Evolutionary conservation across 768 basidiomycete genomes (phyloP).

Genomic region (Lenzites betulinus): DNA sequence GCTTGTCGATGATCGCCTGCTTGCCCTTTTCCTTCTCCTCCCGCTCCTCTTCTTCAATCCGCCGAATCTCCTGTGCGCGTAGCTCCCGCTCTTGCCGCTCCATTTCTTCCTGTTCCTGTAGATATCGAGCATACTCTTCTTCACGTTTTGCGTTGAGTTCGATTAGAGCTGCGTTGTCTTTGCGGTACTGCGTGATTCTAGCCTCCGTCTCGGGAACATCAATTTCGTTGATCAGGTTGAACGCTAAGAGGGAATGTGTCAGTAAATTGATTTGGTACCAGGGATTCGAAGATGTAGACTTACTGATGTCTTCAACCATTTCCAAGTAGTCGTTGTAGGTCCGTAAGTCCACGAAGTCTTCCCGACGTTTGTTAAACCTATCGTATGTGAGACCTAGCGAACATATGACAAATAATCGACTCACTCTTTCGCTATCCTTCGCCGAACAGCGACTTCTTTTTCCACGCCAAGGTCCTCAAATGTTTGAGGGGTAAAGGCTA

Average conservation of each 20-base stretch:
- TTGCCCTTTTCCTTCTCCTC: slow-evolving; percentile 72
- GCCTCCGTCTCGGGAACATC: slow-evolving; percentile 81
- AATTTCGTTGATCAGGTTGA: slow-evolving; percentile 92
- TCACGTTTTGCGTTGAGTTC: slow-evolving; percentile 84
- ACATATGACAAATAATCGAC: slow-evolving; percentile 25
- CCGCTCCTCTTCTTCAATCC: slow-evolving; percentile 75
- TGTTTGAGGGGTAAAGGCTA: slow-evolving; percentile 94
- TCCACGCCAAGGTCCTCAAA: slow-evolving; percentile 92
- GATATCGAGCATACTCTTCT: slow-evolving; percentile 68
- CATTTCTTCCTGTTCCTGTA: slow-evolving; percentile 81
- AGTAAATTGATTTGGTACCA: neutral
- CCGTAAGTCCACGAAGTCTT: slow-evolving; percentile 81
- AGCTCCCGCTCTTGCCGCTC: slow-evolving; percentile 71
- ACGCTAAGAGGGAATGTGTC: slow-evolving; percentile 53
- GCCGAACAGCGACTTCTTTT: slow-evolving; percentile 89
- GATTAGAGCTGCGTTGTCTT: slow-evolving; percentile 80
- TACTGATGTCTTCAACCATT: slow-evolving; percentile 90
- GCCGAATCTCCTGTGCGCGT: slow-evolving; percentile 64
- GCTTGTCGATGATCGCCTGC: slow-evolving; percentile 75
- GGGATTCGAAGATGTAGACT: slow-evolving; percentile 29
- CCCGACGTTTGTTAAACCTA: slow-evolving; percentile 92
- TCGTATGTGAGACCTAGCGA: neutral
- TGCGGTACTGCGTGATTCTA: slow-evolving; percentile 75
- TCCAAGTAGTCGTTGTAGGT: slow-evolving; percentile 96
- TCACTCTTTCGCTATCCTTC: slow-evolving; percentile 88